Evolutionary conservation across 2,329 filamentous ascomycete genomes (phyloP).

Genomic region (Chaetomiaceae sp.): DNA sequence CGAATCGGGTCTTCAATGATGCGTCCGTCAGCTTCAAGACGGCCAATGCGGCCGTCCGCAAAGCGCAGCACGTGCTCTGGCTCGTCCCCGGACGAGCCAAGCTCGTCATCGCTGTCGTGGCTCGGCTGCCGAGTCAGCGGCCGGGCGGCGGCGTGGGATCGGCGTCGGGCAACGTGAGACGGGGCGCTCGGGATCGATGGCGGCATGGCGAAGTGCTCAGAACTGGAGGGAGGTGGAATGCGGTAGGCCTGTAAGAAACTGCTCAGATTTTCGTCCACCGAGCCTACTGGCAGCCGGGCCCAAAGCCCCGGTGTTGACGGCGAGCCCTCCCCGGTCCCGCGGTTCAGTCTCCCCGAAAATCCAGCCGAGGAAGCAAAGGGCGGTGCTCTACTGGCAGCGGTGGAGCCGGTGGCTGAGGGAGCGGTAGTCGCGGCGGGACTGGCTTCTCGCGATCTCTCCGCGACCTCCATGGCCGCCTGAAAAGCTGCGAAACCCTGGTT

Average conservation of each 20-base stretch:
- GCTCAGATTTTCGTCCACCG: not conserved
- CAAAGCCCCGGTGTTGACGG: not conserved
- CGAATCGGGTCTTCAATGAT: conserved; percentile 33
- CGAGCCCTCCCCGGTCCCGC: not conserved
- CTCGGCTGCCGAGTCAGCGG: conserved; percentile 6
- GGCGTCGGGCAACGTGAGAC: not conserved
- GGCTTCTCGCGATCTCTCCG: conserved; percentile 7
- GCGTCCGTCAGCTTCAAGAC: conserved; percentile 3
- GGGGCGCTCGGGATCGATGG: not conserved
- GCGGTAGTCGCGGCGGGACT: conserved; percentile 5
- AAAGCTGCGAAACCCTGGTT: not conserved
- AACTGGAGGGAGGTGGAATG: not conserved
- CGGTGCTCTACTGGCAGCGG: not conserved
- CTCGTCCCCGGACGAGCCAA: conserved; percentile 16
- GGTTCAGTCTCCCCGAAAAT: not conserved
- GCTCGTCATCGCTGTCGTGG: conserved; percentile 24
- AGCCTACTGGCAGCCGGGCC: not conserved
- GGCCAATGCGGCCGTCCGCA: conserved; percentile 12
- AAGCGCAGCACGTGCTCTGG: conserved; percentile 20
- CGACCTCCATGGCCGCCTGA: not conserved
- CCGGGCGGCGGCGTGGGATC: not conserved
- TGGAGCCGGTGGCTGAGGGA: no score
- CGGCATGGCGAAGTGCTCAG: not conserved
- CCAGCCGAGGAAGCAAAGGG: not conserved
- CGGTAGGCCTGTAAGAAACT: not conserved